Evolutionary conservation across 2,329 filamentous ascomycete genomes (phyloP).

Genomic region (Fusarium sp.): DNA sequence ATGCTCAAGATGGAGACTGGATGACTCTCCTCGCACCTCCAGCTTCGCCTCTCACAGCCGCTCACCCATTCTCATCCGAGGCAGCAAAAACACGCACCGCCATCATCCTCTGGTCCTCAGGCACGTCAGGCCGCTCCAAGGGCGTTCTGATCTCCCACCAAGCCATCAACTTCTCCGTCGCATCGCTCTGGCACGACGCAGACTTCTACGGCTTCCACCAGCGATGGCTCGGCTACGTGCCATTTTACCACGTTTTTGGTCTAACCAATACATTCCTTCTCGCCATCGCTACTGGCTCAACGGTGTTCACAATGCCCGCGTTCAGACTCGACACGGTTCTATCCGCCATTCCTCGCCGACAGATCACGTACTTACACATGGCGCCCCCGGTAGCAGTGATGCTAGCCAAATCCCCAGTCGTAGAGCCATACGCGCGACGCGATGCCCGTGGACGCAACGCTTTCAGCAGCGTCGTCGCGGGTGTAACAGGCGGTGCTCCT

Average conservation of each 20-base stretch:
- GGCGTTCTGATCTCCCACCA: constrained; percentile 80
- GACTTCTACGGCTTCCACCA: constrained; percentile 59
- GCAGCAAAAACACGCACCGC: constrained; percentile 69
- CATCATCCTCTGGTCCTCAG: constrained; percentile 65
- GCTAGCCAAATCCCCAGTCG: constrained; percentile 78
- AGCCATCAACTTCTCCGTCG: constrained; percentile 73
- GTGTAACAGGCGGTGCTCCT: constrained; percentile 76
- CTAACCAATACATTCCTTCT: constrained; percentile 72
- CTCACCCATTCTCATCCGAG: constrained; percentile 55
- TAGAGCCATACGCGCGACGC: constrained; percentile 72
- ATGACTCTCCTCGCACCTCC: constrained; percentile 69
- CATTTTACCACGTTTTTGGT: constrained; percentile 78
- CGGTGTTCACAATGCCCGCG: constrained; percentile 78
- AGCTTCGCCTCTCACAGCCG: constrained; percentile 61
- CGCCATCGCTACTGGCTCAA: constrained; percentile 66
- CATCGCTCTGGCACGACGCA: constrained; percentile 65
- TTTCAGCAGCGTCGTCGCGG: constrained; percentile 68
- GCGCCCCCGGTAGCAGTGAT: constrained; percentile 81
- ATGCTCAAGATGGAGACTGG: constrained; percentile 66
- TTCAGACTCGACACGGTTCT: constrained; percentile 79
- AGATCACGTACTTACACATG: constrained; percentile 75
- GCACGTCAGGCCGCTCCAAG: constrained; percentile 82
- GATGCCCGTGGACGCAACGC: constrained; percentile 63
- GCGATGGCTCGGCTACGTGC: constrained; percentile 74
- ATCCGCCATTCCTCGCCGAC: constrained; percentile 71